phyloP scores from a whole-genome alignment of 345 rosid genomes.

The Gynandropsis gynandra region DNA sequence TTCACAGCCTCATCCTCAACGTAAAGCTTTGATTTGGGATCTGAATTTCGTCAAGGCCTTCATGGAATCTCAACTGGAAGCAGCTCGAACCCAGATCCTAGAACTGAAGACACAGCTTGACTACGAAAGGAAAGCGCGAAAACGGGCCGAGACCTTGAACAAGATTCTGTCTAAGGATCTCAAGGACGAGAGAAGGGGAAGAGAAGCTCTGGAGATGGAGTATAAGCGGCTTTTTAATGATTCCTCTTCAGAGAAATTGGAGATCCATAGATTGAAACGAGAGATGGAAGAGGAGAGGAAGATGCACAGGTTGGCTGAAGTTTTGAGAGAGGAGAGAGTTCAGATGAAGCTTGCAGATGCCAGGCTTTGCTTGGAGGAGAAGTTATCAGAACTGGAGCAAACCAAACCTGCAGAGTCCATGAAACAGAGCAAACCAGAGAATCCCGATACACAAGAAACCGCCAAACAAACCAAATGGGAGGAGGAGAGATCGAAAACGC shows the following conservation, averaged over 20 bases:
- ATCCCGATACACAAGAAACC: too few species aligned
- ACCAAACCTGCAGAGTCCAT: constrained; percentile 14
- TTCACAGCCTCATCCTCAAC: constrained; percentile 25
- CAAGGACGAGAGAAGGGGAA: constrained; percentile 50
- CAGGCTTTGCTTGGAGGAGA: constrained; percentile 60
- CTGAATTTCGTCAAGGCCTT: constrained; percentile 43
- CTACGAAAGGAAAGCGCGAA: constrained; percentile 54
- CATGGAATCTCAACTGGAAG: constrained; percentile 47
- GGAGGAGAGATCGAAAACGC: constrained; percentile 18
- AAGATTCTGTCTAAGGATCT: constrained; percentile 61
- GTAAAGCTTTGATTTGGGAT: constrained; percentile 59
- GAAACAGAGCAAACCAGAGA: too few species aligned
- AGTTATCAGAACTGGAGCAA: constrained; percentile 44
- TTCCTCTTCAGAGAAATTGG: constrained; percentile 37
- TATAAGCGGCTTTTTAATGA: constrained; percentile 58
- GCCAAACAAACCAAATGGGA: too few species aligned
- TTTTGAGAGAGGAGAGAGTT: constrained; percentile 78
- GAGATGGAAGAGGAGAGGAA: constrained; percentile 72
- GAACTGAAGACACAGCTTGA: constrained; percentile 71
- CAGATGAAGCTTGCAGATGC: constrained; percentile 88
- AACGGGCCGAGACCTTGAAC: constrained; percentile 48
- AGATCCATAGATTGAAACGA: constrained; percentile 45
- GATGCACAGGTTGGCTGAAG: constrained; percentile 72
- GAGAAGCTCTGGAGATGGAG: constrained; percentile 53
- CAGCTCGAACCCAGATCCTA: constrained; percentile 43